Evolutionary conservation across 1,284 basidiomycete species (phyloP).

Genomic region (Cryptococcus sp.): DNA sequence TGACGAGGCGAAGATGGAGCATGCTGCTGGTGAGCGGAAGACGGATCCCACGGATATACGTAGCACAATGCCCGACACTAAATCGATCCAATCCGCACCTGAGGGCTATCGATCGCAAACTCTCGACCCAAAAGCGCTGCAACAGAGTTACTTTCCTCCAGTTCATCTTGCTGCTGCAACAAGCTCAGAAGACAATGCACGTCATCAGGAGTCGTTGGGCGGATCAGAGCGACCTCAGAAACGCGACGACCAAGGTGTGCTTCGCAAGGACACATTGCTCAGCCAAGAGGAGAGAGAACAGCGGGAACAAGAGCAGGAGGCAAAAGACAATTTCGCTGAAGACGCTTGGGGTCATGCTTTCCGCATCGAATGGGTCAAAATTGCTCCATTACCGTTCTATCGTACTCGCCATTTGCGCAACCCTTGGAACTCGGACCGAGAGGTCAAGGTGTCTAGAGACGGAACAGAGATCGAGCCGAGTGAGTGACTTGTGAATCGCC

Average conservation of each 20-base stretch:
- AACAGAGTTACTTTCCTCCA: slow-evolving; percentile 20
- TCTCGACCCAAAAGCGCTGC: slow-evolving; percentile 38
- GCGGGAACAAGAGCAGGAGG: slow-evolving; percentile 8
- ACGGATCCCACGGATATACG: slow-evolving; percentile 28
- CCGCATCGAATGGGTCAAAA: slow-evolving; percentile 80
- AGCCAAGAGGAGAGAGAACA: slow-evolving; percentile 16
- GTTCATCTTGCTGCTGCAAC: slow-evolving; percentile 11
- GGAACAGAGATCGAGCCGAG: slow-evolving; percentile 86
- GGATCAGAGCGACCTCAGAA: slow-evolving; percentile 19
- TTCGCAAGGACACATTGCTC: slow-evolving; percentile 41
- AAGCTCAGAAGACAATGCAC: slow-evolving; percentile 9
- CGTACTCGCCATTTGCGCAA: slow-evolving; percentile 79
- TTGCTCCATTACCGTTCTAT: slow-evolving; percentile 71
- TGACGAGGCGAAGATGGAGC: slow-evolving; percentile 30
- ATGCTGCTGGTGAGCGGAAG: slow-evolving; percentile 20
- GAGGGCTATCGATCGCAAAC: slow-evolving; percentile 28
- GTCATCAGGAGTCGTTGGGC: slow-evolving; percentile 25
- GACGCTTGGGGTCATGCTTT: slow-evolving; percentile 69
- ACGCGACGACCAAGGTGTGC: slow-evolving; percentile 32
- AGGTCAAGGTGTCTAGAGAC: slow-evolving; percentile 88
- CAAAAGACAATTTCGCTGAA: slow-evolving; percentile 24
- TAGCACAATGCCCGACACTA: slow-evolving; percentile 8
- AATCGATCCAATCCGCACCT: slow-evolving; percentile 18
- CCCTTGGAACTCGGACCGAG: slow-evolving; percentile 87
- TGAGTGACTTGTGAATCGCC: slow-evolving; percentile 25